These are phyloP conservation scores for Begonia loranthoides DNA, from an alignment of 306 rosid species.

Conservation along the genomic window DNA sequence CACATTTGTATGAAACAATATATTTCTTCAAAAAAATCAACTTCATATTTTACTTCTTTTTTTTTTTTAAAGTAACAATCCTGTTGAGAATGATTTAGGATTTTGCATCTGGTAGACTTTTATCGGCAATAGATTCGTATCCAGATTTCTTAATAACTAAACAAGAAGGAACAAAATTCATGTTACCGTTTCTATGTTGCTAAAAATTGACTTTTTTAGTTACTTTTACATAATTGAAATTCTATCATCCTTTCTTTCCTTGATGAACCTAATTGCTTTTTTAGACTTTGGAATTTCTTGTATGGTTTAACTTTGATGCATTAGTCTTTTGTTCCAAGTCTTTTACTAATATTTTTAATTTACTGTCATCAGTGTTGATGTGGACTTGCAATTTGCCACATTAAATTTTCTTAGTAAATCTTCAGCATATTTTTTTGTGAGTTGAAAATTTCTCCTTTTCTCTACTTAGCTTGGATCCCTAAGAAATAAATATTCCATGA, in stretches of 20 bases:
- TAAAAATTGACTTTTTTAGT: background rate
- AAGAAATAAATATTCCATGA: constrained; percentile 7
- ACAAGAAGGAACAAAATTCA: background rate
- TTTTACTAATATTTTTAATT: background rate
- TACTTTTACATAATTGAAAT: no score
- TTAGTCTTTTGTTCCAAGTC: background rate
- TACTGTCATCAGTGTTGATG: background rate
- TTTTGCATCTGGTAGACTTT: no score
- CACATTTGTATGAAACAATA: no score
- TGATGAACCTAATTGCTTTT: no score
- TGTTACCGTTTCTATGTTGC: background rate
- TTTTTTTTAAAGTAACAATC: no score
- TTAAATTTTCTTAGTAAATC: background rate
- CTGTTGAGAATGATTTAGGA: no score
- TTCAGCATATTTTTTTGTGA: constrained; percentile 1
- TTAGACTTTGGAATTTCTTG: background rate
- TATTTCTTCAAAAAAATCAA: no score
- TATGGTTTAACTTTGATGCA: background rate
- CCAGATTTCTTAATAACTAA: no score
- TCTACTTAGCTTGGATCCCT: constrained; percentile 3
- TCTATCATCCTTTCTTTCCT: background rate
- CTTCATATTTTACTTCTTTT: no score
- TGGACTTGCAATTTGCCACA: background rate
- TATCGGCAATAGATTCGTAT: no score
- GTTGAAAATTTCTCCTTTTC: background rate